Conservation (phyloP, 1,284 basidiomycete species). For the Tylopilus sp. region DNA sequence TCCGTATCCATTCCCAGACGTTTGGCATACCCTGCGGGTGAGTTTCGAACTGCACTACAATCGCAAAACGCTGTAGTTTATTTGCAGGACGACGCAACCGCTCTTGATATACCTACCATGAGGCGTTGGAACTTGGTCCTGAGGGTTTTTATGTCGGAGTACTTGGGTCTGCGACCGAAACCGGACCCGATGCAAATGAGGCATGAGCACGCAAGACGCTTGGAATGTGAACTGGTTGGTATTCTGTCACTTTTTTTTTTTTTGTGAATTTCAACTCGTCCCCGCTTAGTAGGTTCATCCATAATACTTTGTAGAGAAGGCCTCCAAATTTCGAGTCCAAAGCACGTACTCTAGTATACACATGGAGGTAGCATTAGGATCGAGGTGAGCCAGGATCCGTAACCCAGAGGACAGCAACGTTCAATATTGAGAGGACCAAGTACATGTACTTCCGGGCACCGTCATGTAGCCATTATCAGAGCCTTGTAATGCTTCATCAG, state of each 20-base stretch:
- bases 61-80: not conserved
- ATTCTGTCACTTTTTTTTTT: not conserved
- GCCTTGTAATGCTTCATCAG: conserved; percentile 46
- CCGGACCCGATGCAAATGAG: not conserved
- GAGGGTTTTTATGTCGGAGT: conserved; percentile 86
- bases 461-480: conserved; percentile 31
- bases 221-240: conserved; percentile 30
- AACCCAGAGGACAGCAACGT: not conserved
- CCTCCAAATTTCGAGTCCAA: not conserved
- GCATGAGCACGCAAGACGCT: conserved; percentile 15
- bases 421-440: not conserved
- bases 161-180: conserved; percentile 67
- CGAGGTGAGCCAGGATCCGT: not conserved
- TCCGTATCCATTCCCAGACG: conserved; percentile 80
- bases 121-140: conserved; percentile 86
- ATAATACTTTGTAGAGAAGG: not conserved
- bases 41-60: conserved; percentile 23
- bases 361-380: conserved; percentile 1
- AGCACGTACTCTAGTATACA: conserved; percentile 4
- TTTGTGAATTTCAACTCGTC: conserved; percentile 2
- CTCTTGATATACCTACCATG: conserved; percentile 83
- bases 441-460: not conserved
- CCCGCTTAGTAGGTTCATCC: conserved; percentile 22
- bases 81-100: conserved; percentile 79
- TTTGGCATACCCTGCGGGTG: conserved; percentile 85